Evolutionary conservation across 495 filamentous ascomycete species (phyloP).

Genomic region (Penicillium goetzii): DNA sequence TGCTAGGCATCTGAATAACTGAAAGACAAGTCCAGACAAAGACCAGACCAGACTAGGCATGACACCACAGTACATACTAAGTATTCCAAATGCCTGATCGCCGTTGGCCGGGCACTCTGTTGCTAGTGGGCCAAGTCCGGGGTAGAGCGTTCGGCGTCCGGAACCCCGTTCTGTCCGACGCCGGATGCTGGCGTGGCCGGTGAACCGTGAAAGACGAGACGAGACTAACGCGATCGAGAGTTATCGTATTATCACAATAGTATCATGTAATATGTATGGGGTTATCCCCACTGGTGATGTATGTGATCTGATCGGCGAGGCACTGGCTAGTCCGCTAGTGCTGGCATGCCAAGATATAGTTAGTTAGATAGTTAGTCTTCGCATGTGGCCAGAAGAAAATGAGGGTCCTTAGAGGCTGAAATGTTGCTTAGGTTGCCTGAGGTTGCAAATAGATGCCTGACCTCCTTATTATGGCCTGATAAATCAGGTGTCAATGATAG

Average conservation of each 20-base stretch:
- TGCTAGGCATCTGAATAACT: slow-evolving; percentile 3
- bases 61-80: neutral
- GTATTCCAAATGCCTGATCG: slow-evolving; percentile 11
- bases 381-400: neutral
- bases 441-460: neutral
- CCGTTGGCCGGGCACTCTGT: slow-evolving; percentile 4
- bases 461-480: neutral
- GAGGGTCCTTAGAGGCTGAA: neutral
- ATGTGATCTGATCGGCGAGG: neutral
- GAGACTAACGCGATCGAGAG: neutral
- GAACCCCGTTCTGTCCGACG: slow-evolving; percentile 26
- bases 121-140: slow-evolving; percentile 22
- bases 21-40: neutral
- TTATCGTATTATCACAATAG: neutral
- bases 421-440: neutral
- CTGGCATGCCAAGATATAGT: neutral
- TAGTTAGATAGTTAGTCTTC: neutral
- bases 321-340: neutral
- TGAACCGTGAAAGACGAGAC: slow-evolving; percentile 8
- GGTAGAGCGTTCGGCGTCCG: slow-evolving; percentile 29
- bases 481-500: neutral
- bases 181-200: slow-evolving; percentile 21
- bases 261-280: neutral
- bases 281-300: neutral
- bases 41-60: neutral